Conservation (phyloP, 2,329 filamentous ascomycete species). For the Neopestalotiopsis rosae region DNA sequence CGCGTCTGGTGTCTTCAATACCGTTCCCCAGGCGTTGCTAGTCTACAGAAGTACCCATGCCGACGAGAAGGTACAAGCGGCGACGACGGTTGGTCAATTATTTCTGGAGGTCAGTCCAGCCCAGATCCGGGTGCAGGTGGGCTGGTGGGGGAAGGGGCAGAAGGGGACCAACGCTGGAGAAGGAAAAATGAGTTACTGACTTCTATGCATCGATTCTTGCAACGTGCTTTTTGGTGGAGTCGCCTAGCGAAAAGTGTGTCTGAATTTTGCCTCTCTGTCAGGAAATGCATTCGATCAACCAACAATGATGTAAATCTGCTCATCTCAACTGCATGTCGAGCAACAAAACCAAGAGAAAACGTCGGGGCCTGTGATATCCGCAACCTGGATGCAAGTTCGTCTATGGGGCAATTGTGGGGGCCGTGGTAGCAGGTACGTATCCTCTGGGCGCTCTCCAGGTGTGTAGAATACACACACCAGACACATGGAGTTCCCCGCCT, state of each 20-base stretch:
- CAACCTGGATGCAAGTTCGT: neutral
- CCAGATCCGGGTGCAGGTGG: neutral
- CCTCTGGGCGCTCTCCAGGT: too few relatives aligned
- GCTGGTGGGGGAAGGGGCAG: neutral
- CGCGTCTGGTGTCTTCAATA: neutral
- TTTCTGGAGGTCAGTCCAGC: neutral
- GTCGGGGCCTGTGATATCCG: neutral
- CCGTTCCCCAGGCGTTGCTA: neutral
- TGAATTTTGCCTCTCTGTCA: neutral
- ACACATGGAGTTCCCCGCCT: neutral
- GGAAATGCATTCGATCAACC: neutral
- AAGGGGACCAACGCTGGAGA: neutral
- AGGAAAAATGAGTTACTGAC: neutral
- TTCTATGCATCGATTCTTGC: neutral
- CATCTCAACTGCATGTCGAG: neutral
- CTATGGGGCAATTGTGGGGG: neutral
- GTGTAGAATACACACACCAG: too few relatives aligned
- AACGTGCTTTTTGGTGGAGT: neutral
- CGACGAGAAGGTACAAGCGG: neutral
- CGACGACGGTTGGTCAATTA: neutral
- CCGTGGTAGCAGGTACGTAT: neutral
- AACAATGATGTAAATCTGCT: neutral
- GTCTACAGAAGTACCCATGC: neutral
- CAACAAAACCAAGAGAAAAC: neutral
- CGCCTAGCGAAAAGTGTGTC: neutral